Evolutionary conservation across 2,329 filamentous ascomycete species (phyloP).

Genomic region (Pseudocercospora pini-densiflorae): DNA sequence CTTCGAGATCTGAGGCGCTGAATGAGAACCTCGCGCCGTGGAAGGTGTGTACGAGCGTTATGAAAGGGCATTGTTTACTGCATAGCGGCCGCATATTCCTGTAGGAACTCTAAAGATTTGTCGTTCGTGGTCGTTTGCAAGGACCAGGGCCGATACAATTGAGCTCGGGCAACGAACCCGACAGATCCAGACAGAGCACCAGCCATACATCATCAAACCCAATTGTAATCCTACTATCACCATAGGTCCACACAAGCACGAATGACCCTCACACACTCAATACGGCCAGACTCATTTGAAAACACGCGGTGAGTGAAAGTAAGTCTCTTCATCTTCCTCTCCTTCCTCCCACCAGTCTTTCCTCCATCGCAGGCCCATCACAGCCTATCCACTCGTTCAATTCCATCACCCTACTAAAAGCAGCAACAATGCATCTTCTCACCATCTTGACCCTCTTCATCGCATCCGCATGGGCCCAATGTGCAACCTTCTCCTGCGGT

Average conservation of each 20-base stretch:
- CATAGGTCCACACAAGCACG: neutral
- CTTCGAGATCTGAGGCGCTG: neutral
- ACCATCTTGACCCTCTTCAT: neutral
- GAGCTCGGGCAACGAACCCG: neutral
- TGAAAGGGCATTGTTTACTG: neutral
- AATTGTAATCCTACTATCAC: neutral
- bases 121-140: neutral
- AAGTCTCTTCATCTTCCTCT: neutral
- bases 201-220: neutral
- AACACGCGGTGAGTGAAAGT: neutral
- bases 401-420: too few relatives aligned
- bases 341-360: neutral
- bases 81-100: neutral
- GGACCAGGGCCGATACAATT: neutral
- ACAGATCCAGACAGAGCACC: neutral
- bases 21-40: neutral
- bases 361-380: neutral
- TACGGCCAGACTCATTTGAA: neutral
- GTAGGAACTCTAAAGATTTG: neutral
- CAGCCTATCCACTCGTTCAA: neutral
- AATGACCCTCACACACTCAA: neutral
- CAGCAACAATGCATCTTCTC: neutral
- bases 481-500: neutral
- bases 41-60: neutral
- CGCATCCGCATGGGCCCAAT: neutral